Percentiles rank a stretch among this genome's conserved stretches.
Conservation (phyloP, 2,329 filamentous ascomycete species). For the Scorias spongiosa region DNA sequence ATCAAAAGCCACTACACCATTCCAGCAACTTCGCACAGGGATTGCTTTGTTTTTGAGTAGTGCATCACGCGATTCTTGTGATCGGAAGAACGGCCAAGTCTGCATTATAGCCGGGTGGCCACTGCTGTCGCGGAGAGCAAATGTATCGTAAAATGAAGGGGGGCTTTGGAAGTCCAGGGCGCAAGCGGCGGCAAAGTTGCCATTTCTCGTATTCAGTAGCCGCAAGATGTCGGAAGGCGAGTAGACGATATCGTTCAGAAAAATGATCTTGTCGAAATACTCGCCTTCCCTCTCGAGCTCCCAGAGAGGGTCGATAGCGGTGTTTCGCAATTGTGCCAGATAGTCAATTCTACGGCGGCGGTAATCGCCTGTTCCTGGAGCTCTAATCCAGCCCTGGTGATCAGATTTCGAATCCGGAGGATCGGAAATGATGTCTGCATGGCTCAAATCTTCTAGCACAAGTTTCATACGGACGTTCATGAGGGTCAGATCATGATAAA, state of each 20-base stretch:
- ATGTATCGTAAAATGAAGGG: slow-evolving; percentile 46
- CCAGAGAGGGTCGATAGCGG: slow-evolving; percentile 43
- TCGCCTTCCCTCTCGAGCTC: slow-evolving; percentile 34
- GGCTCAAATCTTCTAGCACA: slow-evolving; percentile 42
- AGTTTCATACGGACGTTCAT: slow-evolving; percentile 41
- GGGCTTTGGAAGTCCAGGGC: slow-evolving; percentile 43
- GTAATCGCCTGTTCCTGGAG: slow-evolving; percentile 32
- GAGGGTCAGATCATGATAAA: slow-evolving; percentile 39
- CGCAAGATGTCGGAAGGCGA: slow-evolving; percentile 42
- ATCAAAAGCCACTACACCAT: slow-evolving; percentile 39
- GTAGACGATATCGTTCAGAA: slow-evolving; percentile 50
- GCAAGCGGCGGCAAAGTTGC: slow-evolving; percentile 47
- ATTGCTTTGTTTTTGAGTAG: slow-evolving; percentile 39
- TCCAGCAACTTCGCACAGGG: slow-evolving; percentile 53
- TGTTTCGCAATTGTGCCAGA: slow-evolving; percentile 48
- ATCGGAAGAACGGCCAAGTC: slow-evolving; percentile 46
- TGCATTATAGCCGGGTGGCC: slow-evolving; percentile 38
- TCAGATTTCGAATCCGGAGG: slow-evolving; percentile 24
- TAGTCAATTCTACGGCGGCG: slow-evolving; percentile 55
- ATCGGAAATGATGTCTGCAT: slow-evolving; percentile 38
- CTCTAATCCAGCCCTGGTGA: slow-evolving; percentile 45
- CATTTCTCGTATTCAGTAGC: slow-evolving; percentile 41
- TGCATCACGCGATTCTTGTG: slow-evolving; percentile 35
- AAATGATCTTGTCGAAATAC: slow-evolving; percentile 45
- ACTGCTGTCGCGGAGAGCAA: slow-evolving; percentile 41